Evolutionary conservation across 345 rosid species (phyloP).

Genomic region (Raphanus sativus): DNA sequence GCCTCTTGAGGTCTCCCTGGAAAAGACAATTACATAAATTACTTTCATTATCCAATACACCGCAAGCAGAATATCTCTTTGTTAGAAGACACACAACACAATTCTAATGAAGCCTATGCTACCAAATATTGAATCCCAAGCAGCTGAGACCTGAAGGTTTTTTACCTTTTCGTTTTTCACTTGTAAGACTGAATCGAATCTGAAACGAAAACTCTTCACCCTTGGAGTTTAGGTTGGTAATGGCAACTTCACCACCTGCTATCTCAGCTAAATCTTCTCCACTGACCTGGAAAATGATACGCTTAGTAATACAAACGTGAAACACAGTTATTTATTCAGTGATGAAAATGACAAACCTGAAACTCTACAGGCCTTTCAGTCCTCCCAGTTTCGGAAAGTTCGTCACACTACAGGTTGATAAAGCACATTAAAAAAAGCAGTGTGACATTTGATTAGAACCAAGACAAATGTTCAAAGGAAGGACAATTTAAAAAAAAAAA

Average conservation of each 20-base stretch:
- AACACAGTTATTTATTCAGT: background rate
- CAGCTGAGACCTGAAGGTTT: background rate
- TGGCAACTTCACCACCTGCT: slow-evolving; percentile 61
- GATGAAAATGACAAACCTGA: slow-evolving; percentile 41
- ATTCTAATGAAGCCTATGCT: background rate
- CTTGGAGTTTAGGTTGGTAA: slow-evolving; percentile 62
- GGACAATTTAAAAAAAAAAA: background rate
- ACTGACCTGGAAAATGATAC: slow-evolving; percentile 49
- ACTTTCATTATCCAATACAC: background rate
- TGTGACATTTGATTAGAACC: background rate
- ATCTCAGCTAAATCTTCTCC: slow-evolving; percentile 63
- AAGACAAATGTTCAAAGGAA: slow-evolving; percentile 1
- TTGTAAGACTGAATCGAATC: slow-evolving; percentile 42
- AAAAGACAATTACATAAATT: slow-evolving; percentile 3
- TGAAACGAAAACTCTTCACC: slow-evolving; percentile 56
- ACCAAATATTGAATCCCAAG: background rate
- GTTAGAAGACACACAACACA: background rate
- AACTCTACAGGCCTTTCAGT: slow-evolving; percentile 59
- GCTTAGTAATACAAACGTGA: background rate
- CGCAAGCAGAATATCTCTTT: background rate
- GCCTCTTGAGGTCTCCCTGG: slow-evolving; percentile 42
- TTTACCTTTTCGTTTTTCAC: slow-evolving; percentile 30
- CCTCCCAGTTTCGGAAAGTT: slow-evolving; percentile 47
- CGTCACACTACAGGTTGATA: slow-evolving; percentile 56
- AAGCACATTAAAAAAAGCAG: background rate